phyloP scores from a whole-genome alignment of 129 eudicot genomes.

The Glebionis coronaria region DNA sequence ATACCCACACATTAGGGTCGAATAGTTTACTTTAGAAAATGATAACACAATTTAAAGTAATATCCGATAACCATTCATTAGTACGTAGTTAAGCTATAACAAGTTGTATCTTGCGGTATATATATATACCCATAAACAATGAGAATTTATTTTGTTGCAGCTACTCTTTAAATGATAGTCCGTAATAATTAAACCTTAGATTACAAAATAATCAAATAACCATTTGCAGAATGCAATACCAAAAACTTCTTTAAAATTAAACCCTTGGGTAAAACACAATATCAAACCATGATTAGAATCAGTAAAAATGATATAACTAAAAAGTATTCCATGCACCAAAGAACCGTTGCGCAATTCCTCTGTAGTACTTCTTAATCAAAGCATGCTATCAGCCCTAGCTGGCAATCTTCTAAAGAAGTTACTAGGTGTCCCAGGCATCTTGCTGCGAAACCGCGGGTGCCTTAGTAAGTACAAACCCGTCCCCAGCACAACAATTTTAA shows the following conservation, averaged over 20 bases:
- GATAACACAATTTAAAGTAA: too few species aligned
- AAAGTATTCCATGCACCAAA: background rate
- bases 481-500: constrained; percentile 46
- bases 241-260: background rate
- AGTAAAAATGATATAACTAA: background rate
- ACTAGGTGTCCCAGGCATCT: constrained; percentile 67
- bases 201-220: too few species aligned
- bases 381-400: constrained; percentile 67
- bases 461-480: constrained; percentile 51
- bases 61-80: too few species aligned
- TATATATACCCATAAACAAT: too few species aligned
- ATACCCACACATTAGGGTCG: too few species aligned
- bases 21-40: too few species aligned
- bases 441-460: constrained; percentile 74
- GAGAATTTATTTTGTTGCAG: too few species aligned
- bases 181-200: too few species aligned
- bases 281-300: background rate
- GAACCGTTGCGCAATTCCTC: background rate
- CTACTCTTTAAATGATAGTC: too few species aligned
- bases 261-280: background rate
- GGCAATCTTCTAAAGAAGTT: constrained; percentile 74
- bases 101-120: too few species aligned
- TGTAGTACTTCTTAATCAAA: constrained; percentile 24
- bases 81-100: too few species aligned
- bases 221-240: too few species aligned